A percentile compares a stretch with the other conserved stretches of the same genome.
Conservation (phyloP, 805 yeast species). For the Wickerhamiella occidentalis region DNA sequence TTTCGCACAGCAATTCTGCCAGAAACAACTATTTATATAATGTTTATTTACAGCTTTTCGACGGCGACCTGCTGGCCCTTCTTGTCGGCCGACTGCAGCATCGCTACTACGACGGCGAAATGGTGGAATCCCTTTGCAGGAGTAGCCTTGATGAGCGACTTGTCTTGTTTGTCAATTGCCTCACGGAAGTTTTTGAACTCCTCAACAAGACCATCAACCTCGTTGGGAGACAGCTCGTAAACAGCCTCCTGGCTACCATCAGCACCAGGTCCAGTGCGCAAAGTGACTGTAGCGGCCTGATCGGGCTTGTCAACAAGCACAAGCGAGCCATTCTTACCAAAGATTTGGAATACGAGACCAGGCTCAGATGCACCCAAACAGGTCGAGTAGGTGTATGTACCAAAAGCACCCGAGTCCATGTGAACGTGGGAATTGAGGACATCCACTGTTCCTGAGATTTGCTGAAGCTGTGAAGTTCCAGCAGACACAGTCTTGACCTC, state of each 20-base stretch:
- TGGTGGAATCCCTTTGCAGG: slow-evolving; percentile 85
- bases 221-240: slow-evolving; percentile 24
- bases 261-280: slow-evolving; percentile 22
- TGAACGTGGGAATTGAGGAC: slow-evolving; percentile 58
- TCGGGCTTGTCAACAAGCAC: slow-evolving; percentile 36
- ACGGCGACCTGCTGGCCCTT: slow-evolving; percentile 30
- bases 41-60: slow-evolving; percentile 14
- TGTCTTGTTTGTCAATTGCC: slow-evolving; percentile 54
- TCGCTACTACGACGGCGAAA: slow-evolving; percentile 80
- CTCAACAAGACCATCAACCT: slow-evolving; percentile 43
- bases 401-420: slow-evolving; percentile 52
- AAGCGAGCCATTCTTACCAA: slow-evolving; percentile 70
- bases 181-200: slow-evolving; percentile 46
- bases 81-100: slow-evolving; percentile 49
- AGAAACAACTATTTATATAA: not conserved
- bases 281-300: slow-evolving; percentile 13
- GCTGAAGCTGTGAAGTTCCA: slow-evolving; percentile 61
- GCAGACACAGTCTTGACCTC: slow-evolving; percentile 60
- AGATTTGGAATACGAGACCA: slow-evolving; percentile 51
- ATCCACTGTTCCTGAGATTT: slow-evolving; percentile 73
- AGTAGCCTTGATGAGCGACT: slow-evolving; percentile 41
- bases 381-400: slow-evolving; percentile 79
- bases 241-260: slow-evolving; percentile 24
- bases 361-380: slow-evolving; percentile 75
- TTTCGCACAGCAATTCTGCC: not conserved